Base-by-base conservation (phyloP, 768 basidiomycete species). In the Scleroderma citrinum region DNA sequence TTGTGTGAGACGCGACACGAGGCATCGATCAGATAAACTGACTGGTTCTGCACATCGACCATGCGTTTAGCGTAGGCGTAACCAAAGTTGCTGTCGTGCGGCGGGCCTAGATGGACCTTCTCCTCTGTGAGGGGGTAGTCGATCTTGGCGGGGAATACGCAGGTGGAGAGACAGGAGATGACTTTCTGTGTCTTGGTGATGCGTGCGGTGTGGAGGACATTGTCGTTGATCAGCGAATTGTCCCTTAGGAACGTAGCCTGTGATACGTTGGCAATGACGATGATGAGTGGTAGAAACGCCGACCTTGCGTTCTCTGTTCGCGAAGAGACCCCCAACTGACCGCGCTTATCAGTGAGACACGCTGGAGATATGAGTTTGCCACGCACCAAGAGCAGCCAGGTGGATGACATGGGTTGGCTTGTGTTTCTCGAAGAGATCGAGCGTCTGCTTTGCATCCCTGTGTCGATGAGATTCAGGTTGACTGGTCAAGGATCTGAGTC, bases 381-480 rank as follows among this genome's bases (percentile, higher is more conserved):
- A 60, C 82, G n/a, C 60, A 92, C 90, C 91, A 36, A 92, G 79
- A 5, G 94, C 93, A 31, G 93, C 94, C 40, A 96, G 81, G 71
- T 97, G 95, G 60, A 98, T 96, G 59, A 97, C 92, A 77, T 94
- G 87, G 1, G 91, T 95, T 0, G 95, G 93, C 61, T 89, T 85
- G 71, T 96, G 83, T 69, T 92, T 93, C 58, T 90, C 85, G 56
- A 87, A 96, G 60, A 94, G 67, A 61, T 75, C 75, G 59, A 74
- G 70, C 35, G 92, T 85, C 65, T 84, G 80, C 51, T 71, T 76
- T 2, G 77, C 69, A 64, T 92, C 82, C 59, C 93, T 93, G 21
- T n/a, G 19, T 58, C 47, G 55, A 49, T 31, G 24, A 23, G 14
- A 36, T 37, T 12, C 13, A 40, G 19, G 30, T 5, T 24, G n/a